Conservation (phyloP, 2,329 filamentous ascomycete species). For the Pyricularia sp. region DNA sequence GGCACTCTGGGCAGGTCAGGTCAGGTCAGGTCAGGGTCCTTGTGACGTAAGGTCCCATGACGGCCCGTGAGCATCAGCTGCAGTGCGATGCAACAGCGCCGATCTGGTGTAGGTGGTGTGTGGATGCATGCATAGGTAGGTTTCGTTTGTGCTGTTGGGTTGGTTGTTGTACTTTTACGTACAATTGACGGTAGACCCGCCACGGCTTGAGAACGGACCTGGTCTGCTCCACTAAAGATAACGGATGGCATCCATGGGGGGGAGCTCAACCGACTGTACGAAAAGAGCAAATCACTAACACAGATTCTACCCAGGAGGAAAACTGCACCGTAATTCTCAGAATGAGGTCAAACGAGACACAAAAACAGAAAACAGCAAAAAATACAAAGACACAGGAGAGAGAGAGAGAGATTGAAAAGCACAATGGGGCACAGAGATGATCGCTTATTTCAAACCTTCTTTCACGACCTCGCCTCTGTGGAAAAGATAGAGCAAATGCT, state of each 20-base stretch:
- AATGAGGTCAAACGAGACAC: slow-evolving; percentile 1
- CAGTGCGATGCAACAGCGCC: not conserved
- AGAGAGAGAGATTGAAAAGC: not conserved
- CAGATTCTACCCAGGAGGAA: slow-evolving; percentile 12
- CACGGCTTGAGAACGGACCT: not conserved
- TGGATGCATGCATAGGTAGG: too few relatives aligned
- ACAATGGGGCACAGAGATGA: not conserved
- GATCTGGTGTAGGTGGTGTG: too few relatives aligned
- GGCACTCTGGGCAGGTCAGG: not conserved
- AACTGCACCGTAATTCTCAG: slow-evolving; percentile 16
- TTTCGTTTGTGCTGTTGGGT: too few relatives aligned
- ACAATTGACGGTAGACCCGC: not conserved
- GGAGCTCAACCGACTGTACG: not conserved
- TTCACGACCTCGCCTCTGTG: not conserved
- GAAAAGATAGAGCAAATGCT: not conserved
- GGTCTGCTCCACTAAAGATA: not conserved
- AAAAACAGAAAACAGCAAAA: slow-evolving; percentile 1
- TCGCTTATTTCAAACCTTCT: not conserved
- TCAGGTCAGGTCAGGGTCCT: not conserved
- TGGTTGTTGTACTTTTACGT: not conserved
- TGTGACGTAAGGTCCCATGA: not conserved
- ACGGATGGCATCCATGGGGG: not conserved
- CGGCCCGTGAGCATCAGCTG: not conserved
- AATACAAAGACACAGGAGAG: not conserved
- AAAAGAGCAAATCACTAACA: not conserved